Base-by-base conservation (phyloP, 768 basidiomycete species). In the Termitomyces sp. region DNA sequence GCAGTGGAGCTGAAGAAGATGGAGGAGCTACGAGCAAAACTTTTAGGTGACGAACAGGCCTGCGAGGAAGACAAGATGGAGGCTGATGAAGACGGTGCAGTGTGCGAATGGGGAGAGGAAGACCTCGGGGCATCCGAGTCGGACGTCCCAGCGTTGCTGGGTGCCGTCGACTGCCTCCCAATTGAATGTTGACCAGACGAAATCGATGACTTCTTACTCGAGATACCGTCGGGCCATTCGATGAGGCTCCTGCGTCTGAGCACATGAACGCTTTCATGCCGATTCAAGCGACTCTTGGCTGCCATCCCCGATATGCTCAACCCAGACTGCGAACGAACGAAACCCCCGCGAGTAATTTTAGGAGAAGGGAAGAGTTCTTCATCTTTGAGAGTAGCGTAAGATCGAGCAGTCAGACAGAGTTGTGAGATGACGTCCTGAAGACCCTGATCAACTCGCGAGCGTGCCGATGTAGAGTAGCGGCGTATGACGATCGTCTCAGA, bases 381-480 rank as follows among this genome's bases (percentile, higher is more conserved):
- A 54, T 87, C 86, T 56, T 80, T 83, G 40, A 79, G 76, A 54
- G 76, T 81, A 8, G 87, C 87, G 53, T 87, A 80, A 47, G 80
- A 81, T 43, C 95, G 82, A 16, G 87, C 89, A 2, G 82, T 79
- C 27, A 87, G 71, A 61, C 89, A 89, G 24, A 78, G 76, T 58
- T 88, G 85, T 12, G 93, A 94, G 64, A 89, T 85, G 57, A 97
- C 84, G 66, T 96, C 95, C 46, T 82, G 79, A 18, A 98, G 74
- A 12, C 85, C 86, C 44, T 87, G 82, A 65, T 96, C 94, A 51
- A 93, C 85, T 40, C 84, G 82, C 30, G 80, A 77, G 47, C 92
- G 86, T 34, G 85, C 84, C 42, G 82, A 73, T 10, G 83, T 74
- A 18, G 89, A 85, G 16, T 85, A 81, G 16, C 91, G 87, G 36